Base-by-base conservation (phyloP, 2,329 filamentous ascomycete genomes). In the Orbilia javanica region DNA sequence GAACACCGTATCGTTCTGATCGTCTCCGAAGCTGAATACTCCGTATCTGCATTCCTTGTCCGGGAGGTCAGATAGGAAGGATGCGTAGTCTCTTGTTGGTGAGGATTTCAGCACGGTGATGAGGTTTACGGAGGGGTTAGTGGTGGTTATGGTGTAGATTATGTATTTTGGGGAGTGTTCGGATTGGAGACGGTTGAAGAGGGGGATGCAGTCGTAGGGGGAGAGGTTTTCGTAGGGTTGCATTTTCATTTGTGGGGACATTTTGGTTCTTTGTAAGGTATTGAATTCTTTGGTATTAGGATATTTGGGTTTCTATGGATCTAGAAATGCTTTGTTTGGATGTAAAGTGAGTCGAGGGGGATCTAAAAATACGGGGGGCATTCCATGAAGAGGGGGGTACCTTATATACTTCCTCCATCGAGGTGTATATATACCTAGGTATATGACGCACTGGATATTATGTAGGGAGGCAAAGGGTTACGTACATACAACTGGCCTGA, bases 11-110 rank as follows among this genome's bases (percentile, higher is more conserved):
- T 52, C 31, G 20, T 42, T 39, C 31, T 34, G 11, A 15, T 64
- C 46, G 11, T 29, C 31, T 11, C 63, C 50, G 46, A 78, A 71
- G 10, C 31, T 72, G 68, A 67, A 52, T 18, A 31, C 62, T 27
- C 27, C 63, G 52, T 65, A 67, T 42, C 62, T 50, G 27, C 74
- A 72, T 11, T 52, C 62, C 11, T 63, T 48, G 13, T 60, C 60
- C 6, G 63, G 60, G 3, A 78, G 48, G 10, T 78, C 66, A 11
- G 36, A 39, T 3, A 66, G 53, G 39, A 72, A 71, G 11, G 42
- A 25, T 13, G 20, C 11, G 42, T 78, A 72, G 7, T 34, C 27
- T 18, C 36, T 39, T 11, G 18, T 22, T 36, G 52, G 22, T 0
- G 44, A 25, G 11, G 34, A 63, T 13, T 67, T 71, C 4, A 55